Base-by-base conservation (phyloP, 2,329 filamentous ascomycete genomes). In the Xylaria polymorpha region DNA sequence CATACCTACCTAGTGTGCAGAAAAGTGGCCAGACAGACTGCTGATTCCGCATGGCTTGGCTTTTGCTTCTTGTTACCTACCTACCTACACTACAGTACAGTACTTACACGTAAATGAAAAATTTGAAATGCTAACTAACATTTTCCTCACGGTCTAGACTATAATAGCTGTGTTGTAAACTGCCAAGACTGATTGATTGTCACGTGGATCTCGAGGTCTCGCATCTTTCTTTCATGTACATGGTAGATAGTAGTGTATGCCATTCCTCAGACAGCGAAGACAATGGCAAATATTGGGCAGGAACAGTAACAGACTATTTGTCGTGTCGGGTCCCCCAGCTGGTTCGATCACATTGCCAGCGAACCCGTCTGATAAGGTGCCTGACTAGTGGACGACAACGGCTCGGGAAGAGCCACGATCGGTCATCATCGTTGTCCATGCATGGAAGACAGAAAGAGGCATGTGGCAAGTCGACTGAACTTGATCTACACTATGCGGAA, bases 231-330 rank as follows among this genome's bases (percentile, higher is more conserved):
- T 50, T 18, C n/a, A 29, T 50, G 25, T 48, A n/a, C 37, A 35
- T 29, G 10, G 39, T 61, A 29, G 25, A 29, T 29, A 32, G 59
- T 53, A 32, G 18, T 53, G 44, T 44, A 35, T 53, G 56, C 39
- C 32, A 66, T 48, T 39, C 43, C 41, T 12, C 25, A n/a, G 57
- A 22, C 20, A 43, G 32, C 32, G 25, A 44, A 61, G 39, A 29
- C 29, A 51, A 68, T 41, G 50, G 48, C 55, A 58, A 43, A 44
- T 57, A 55, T 64, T 51, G 68, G 56, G 55, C 64, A 57, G 60
- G 64, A 63, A 67, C 64, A 67, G 55, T 64, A 64, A 66, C 50
- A 61, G 32, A 22, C 20, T 61, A 67, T 70, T 60, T 61, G 64
- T 67, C 55, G 55, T 61, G n/a, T 51, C 61, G 6, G 50, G 48